Conservation (phyloP, 495 filamentous ascomycete genomes). For the Aspergillus sclerotioniger region DNA sequence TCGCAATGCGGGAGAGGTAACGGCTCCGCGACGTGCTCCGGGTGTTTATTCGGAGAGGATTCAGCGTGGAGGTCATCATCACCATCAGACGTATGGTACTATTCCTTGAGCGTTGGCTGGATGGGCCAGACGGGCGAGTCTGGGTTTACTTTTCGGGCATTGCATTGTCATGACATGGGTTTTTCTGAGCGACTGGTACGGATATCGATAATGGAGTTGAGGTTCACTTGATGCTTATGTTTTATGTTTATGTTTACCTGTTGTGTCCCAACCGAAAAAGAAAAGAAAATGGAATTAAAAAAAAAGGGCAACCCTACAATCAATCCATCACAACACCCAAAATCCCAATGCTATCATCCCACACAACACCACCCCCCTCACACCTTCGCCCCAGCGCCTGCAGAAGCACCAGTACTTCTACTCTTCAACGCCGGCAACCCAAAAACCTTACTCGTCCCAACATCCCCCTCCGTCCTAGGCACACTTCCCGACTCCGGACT, state of each 20-base stretch:
- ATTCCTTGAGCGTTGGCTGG: conserved; percentile 22
- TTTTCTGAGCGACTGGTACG: too few species aligned
- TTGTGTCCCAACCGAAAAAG: too few species aligned
- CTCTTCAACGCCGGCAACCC: conserved; percentile 69
- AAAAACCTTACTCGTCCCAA: conserved; percentile 65
- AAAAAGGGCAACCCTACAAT: too few species aligned
- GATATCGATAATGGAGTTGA: too few species aligned
- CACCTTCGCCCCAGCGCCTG: background rate
- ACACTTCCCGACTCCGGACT: conserved; percentile 49
- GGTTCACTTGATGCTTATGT: too few species aligned
- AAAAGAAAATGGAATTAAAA: too few species aligned
- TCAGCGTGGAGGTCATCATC: conserved; percentile 60
- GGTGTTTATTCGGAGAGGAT: conserved; percentile 81
- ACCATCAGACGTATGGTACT: conserved; percentile 48
- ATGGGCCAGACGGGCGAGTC: background rate
- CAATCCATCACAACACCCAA: too few species aligned
- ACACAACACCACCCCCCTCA: background rate
- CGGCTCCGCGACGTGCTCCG: conserved; percentile 53
- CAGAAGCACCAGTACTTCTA: conserved; percentile 18
- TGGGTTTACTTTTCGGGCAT: too few species aligned
- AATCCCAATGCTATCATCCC: too few species aligned
- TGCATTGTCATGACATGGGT: too few species aligned
- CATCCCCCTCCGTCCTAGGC: conserved; percentile 63
- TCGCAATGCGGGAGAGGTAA: conserved; percentile 46
- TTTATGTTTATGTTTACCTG: too few species aligned